These are phyloP conservation scores for Leucosporidium yakuticum DNA, from an alignment of 768 basidiomycete genomes.

Conservation along the genomic window DNA sequence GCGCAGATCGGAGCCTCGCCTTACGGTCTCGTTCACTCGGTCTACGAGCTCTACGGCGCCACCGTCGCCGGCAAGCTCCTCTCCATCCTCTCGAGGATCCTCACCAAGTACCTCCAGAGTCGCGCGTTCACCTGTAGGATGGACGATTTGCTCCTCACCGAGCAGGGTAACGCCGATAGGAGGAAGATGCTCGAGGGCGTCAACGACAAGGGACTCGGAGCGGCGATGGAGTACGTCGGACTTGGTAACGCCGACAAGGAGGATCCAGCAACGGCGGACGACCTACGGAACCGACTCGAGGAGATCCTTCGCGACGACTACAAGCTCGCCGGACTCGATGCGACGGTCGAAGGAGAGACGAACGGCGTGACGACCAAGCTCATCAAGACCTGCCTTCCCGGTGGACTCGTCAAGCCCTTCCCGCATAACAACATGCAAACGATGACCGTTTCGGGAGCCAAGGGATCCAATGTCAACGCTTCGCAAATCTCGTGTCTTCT, in stretches of 20 bases:
- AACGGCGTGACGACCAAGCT: constrained; percentile 82
- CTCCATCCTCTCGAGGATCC: constrained; percentile 83
- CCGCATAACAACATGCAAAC: constrained; percentile 99
- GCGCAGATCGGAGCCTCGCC: constrained; percentile 94
- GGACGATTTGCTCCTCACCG: constrained; percentile 90
- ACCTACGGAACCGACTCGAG: constrained; percentile 58
- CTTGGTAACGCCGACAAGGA: constrained; percentile 47
- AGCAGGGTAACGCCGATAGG: constrained; percentile 67
- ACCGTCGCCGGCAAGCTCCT: constrained; percentile 83
- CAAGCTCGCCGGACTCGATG: constrained; percentile 94
- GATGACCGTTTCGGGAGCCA: constrained; percentile 97
- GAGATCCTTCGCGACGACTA: constrained; percentile 90
- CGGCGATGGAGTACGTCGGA: constrained; percentile 65
- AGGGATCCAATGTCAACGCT: constrained; percentile 95
- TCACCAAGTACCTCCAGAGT: constrained; percentile 95
- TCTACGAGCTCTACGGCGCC: constrained; percentile 90
- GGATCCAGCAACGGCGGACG: constrained; percentile 55
- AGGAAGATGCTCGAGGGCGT: constrained; percentile 62
- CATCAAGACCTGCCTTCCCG: constrained; percentile 78
- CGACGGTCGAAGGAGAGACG: constrained; percentile 60
- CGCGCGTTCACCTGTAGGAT: constrained; percentile 97
- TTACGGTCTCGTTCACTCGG: constrained; percentile 93
- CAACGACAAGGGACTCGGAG: constrained; percentile 69
- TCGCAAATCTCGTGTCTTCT: constrained; percentile 96
- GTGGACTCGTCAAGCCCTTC: constrained; percentile 82